Evolutionary conservation across 2,329 filamentous ascomycete species (phyloP).

Genomic region (Beauveria medogensis): DNA sequence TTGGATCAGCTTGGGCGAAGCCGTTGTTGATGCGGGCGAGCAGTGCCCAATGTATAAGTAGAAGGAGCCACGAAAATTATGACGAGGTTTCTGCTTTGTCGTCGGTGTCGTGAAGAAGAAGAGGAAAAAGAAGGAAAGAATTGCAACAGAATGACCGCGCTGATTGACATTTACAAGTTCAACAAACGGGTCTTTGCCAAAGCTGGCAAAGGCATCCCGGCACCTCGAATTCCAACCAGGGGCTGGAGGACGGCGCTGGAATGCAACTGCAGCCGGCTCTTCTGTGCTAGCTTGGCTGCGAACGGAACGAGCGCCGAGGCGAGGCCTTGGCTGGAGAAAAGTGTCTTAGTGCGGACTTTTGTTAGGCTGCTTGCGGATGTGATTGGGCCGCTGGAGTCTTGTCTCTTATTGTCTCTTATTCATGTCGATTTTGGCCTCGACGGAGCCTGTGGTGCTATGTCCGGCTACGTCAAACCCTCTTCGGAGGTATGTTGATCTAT

Average conservation of each 20-base stretch:
- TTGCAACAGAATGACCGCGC: neutral
- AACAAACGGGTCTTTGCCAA: neutral
- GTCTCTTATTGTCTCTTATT: neutral
- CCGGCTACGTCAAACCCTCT: neutral
- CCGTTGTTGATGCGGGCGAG: neutral
- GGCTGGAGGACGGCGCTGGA: conserved; percentile 7
- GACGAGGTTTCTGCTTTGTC: neutral
- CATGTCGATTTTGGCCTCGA: neutral
- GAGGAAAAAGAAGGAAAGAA: neutral
- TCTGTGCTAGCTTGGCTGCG: neutral
- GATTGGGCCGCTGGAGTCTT: neutral
- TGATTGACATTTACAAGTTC: neutral
- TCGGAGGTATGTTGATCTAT: neutral
- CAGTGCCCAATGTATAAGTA: neutral
- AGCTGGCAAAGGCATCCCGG: neutral
- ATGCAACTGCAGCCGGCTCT: neutral
- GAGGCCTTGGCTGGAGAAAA: neutral
- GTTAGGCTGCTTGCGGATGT: neutral
- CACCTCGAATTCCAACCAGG: conserved; percentile 6
- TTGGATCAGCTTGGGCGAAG: neutral
- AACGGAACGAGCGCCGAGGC: neutral
- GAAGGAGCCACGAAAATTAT: neutral
- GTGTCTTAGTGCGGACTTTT: neutral
- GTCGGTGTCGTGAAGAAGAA: neutral
- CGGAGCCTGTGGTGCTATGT: neutral